Base-by-base conservation (phyloP, 2,329 filamentous ascomycete species). In the Colletotrichum horii region DNA sequence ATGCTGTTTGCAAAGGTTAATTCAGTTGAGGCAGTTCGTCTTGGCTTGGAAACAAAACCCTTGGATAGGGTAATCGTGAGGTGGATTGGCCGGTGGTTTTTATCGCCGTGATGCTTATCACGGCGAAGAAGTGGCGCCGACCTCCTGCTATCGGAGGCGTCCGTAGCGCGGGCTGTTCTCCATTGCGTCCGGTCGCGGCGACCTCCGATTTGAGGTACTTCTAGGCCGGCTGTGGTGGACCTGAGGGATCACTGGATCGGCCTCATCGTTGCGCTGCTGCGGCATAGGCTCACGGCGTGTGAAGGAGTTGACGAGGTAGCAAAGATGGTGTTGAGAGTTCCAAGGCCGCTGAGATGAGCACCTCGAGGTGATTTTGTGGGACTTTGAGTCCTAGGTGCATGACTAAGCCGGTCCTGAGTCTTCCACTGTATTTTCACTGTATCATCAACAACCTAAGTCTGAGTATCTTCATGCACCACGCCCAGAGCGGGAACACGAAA, bases 141-240 rank as follows among this genome's bases (percentile, higher is more conserved):
- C 64, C 69, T 77, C 76, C 76, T 75, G 22, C 73, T 60, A 74
- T 78, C 76, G 77, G 77, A 71, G 76, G 61, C 67, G 68, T 66
- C 74, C 77, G 71, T 75, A 66, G 69, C 26, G 71, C 61, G 52
- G 52, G 43, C 26, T 52, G 61, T 62, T 24, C 19, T 64, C n/a
- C 56, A 61, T 58, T 48, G 68, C 34, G 60, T 68, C 68, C 71
- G 72, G 65, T 75, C 65, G 62, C 78, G 78, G 78, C 74, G 77
- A 79, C 74, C 78, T 79, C 78, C 78, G 74, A 71, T 30, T n/a
- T 8, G 22, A 43, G 55, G 19, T 14, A 38, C 28, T 6, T 26
- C 11, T 12, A n/a, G 19, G 3, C 14, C 34, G 55, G 22, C 28
- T 32, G 15, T 32, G 52, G 24, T 66, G 65, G 12, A 6, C 11